Evolutionary conservation across 495 filamentous ascomycete species (phyloP).

Genomic region (Amniculicola lignicola): DNA sequence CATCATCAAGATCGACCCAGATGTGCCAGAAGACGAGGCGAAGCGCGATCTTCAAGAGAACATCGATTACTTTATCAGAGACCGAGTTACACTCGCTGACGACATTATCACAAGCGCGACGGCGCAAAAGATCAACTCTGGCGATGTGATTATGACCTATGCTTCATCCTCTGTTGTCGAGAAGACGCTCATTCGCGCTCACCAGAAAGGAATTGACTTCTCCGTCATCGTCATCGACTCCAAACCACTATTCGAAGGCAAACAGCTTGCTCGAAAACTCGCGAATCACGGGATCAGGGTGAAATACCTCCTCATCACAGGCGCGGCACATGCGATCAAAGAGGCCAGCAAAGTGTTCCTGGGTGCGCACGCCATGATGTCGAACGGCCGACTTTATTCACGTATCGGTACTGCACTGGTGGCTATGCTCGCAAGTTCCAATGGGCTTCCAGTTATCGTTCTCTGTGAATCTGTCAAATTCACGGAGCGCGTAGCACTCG

Average conservation of each 20-base stretch:
- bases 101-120: constrained; percentile 76
- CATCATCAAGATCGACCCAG: constrained; percentile 81
- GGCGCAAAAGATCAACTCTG: constrained; percentile 67
- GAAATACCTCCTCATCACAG: constrained; percentile 75
- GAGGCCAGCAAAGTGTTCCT: constrained; percentile 77
- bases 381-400: constrained; percentile 67
- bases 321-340: constrained; percentile 66
- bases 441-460: constrained; percentile 76
- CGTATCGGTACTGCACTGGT: constrained; percentile 83
- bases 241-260: constrained; percentile 76
- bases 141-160: constrained; percentile 83
- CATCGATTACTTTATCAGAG: constrained; percentile 87
- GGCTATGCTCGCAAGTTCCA: constrained; percentile 78
- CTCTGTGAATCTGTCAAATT: constrained; percentile 96
- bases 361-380: constrained; percentile 45
- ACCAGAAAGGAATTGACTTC: constrained; percentile 67
- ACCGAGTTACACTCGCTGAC: constrained; percentile 83
- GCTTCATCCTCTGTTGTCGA: constrained; percentile 85
- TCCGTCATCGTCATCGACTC: constrained; percentile 82
- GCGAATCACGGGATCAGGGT: constrained; percentile 66
- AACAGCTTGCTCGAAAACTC: constrained; percentile 66
- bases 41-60: constrained; percentile 71
- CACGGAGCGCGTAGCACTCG: constrained; percentile 82
- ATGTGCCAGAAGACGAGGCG: constrained; percentile 70
- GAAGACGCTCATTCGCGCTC: constrained; percentile 70